Conservation (phyloP, 1,139 yeast genomes). For the Taphrina deformans region DNA sequence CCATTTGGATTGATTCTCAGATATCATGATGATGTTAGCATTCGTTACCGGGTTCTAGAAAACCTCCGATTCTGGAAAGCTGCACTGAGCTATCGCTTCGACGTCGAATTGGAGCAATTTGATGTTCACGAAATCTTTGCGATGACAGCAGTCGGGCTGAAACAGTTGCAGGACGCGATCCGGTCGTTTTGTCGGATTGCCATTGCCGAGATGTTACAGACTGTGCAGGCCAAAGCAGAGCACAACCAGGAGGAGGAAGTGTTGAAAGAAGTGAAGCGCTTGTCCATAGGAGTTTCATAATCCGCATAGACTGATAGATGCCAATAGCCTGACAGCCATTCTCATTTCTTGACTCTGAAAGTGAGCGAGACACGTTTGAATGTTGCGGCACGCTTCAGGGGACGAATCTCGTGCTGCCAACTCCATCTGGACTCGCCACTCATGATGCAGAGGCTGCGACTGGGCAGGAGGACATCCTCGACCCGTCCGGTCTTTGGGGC, state of each 20-base stretch:
- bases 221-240: neutral
- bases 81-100: slow-evolving; percentile 19
- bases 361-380: slow-evolving; percentile 20
- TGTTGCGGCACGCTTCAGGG: neutral
- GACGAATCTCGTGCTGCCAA: slow-evolving; percentile 18
- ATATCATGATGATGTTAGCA: slow-evolving; percentile 13
- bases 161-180: slow-evolving; percentile 3
- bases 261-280: neutral
- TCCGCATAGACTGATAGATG: too few relatives aligned
- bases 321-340: too few relatives aligned
- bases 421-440: slow-evolving; percentile 1
- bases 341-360: slow-evolving; percentile 3
- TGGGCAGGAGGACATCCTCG: slow-evolving; percentile 6
- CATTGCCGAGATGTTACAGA: slow-evolving; percentile 9
- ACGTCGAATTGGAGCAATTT: neutral
- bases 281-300: neutral
- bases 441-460: slow-evolving; percentile 22
- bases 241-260: neutral
- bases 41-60: slow-evolving; percentile 28
- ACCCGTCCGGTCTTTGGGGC: slow-evolving; percentile 11
- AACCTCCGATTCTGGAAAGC: slow-evolving; percentile 20
- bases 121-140: neutral
- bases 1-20: slow-evolving; percentile 24
- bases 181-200: slow-evolving; percentile 11
- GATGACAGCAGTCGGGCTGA: slow-evolving; percentile 1